phyloP scores from a whole-genome alignment of 768 basidiomycete species.

The Lenzites betulinus region DNA sequence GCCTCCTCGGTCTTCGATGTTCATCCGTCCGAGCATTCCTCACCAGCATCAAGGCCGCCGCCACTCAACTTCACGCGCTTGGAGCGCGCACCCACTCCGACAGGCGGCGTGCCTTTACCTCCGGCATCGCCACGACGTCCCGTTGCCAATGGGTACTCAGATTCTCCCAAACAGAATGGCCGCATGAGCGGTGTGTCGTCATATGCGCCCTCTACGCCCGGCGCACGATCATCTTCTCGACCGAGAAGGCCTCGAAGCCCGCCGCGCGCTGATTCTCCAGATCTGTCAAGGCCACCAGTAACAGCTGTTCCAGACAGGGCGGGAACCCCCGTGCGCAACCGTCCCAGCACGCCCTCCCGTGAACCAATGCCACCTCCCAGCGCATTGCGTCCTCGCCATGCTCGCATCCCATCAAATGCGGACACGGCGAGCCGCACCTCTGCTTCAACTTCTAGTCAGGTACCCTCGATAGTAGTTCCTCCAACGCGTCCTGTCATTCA shows the following conservation, averaged over 20 bases:
- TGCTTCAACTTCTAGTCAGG: conserved; percentile 32
- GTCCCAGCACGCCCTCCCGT: conserved; percentile 26
- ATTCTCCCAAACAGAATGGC: conserved; percentile 14
- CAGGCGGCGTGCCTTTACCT: conserved; percentile 25
- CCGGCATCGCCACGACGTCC: conserved; percentile 27
- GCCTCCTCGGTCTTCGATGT: conserved; percentile 3
- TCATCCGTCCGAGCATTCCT: conserved; percentile 14
- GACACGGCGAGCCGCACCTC: conserved; percentile 26
- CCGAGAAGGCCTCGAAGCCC: conserved; percentile 19
- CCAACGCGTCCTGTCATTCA: conserved; percentile 27
- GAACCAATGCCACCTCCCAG: conserved; percentile 32
- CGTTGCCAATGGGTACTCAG: conserved; percentile 21
- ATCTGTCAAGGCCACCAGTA: conserved; percentile 17
- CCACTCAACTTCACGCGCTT: conserved; percentile 24
- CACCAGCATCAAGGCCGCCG: conserved; percentile 24
- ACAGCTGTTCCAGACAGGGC: conserved; percentile 20
- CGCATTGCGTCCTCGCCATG: conserved; percentile 38
- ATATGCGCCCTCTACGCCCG: conserved; percentile 9
- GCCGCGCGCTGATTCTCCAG: conserved; percentile 21
- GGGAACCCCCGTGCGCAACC: conserved; percentile 21
- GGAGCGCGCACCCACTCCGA: conserved; percentile 34
- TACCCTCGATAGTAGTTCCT: conserved; percentile 29
- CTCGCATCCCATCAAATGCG: conserved; percentile 48
- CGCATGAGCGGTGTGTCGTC: conserved; percentile 13
- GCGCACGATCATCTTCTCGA: conserved; percentile 13